Conservation (phyloP, 2,329 filamentous ascomycete genomes). For the Cladosporium sp. region DNA sequence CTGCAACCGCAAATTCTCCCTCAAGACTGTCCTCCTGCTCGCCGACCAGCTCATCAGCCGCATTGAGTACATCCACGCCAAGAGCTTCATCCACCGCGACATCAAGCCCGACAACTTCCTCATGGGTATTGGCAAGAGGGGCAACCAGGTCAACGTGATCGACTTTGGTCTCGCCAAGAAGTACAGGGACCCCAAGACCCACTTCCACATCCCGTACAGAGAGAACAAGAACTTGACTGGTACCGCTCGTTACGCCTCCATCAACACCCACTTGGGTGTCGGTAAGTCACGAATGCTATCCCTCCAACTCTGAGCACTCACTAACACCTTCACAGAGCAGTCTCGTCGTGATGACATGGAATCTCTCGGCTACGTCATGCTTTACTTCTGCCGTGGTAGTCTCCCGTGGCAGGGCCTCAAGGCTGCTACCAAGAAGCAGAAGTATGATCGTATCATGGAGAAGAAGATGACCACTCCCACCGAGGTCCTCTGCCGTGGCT, state of each 20-base stretch:
- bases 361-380: slow-evolving; percentile 97
- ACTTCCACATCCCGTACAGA: slow-evolving; percentile 99
- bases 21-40: slow-evolving; percentile 95
- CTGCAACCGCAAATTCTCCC: slow-evolving; percentile 98
- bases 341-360: slow-evolving; percentile 99
- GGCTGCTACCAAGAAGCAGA: slow-evolving; percentile 99
- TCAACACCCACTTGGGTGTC: slow-evolving; percentile 98
- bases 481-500: slow-evolving; percentile 96
- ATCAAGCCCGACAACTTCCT: slow-evolving; percentile 99
- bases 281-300: slow-evolving; percentile 55
- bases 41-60: slow-evolving; percentile 98
- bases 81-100: slow-evolving; percentile 98
- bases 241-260: slow-evolving; percentile 96
- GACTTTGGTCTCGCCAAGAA: slow-evolving; percentile 99
- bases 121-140: slow-evolving; percentile 98
- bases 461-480: slow-evolving; percentile 99
- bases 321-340: slow-evolving; percentile 65
- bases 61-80: slow-evolving; percentile 99
- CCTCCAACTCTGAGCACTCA: background rate
- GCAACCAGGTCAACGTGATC: slow-evolving; percentile 99
- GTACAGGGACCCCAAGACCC: slow-evolving; percentile 98
- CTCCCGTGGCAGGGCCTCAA: slow-evolving; percentile 98
- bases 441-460: slow-evolving; percentile 99
- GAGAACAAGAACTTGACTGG: slow-evolving; percentile 99
- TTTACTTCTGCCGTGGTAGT: slow-evolving; percentile 99